These are phyloP conservation scores for Xylaria bambusicola DNA, from an alignment of 495 filamentous ascomycete species.

Conservation along the genomic window DNA sequence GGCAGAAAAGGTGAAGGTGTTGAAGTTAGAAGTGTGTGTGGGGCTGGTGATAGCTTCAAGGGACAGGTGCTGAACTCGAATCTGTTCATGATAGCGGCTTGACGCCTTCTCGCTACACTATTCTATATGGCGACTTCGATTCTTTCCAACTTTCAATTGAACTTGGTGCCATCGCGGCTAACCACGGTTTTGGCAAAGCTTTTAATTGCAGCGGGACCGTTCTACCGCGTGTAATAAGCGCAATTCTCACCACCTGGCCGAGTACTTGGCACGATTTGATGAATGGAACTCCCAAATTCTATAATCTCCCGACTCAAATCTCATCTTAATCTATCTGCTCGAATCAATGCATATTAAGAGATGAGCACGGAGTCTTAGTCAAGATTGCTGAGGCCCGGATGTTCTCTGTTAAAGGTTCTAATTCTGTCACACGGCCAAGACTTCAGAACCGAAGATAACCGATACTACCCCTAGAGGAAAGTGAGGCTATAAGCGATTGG, in stretches of 20 bases:
- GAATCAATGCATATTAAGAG: neutral
- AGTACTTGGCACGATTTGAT: neutral
- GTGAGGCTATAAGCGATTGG: no score
- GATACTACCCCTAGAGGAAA: no score
- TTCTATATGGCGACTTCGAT: neutral
- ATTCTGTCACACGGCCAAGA: no score
- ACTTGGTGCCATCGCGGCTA: neutral
- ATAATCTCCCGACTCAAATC: no score
- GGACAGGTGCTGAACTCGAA: no score
- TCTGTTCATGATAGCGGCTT: neutral
- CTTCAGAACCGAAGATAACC: no score
- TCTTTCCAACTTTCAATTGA: neutral
- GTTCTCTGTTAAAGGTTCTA: neutral
- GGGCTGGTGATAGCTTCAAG: no score
- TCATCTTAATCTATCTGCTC: neutral
- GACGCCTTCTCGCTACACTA: neutral
- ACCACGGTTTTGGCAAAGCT: neutral
- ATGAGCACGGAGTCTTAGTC: neutral
- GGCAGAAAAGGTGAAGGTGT: no score
- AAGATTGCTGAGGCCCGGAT: neutral
- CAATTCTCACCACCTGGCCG: neutral
- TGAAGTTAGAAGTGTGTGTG: no score
- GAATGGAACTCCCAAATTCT: neutral
- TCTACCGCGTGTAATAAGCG: neutral
- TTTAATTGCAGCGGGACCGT: neutral